Base-by-base conservation (phyloP, 192 early-diverging fungal species). In the Backusella liffmaniae region DNA sequence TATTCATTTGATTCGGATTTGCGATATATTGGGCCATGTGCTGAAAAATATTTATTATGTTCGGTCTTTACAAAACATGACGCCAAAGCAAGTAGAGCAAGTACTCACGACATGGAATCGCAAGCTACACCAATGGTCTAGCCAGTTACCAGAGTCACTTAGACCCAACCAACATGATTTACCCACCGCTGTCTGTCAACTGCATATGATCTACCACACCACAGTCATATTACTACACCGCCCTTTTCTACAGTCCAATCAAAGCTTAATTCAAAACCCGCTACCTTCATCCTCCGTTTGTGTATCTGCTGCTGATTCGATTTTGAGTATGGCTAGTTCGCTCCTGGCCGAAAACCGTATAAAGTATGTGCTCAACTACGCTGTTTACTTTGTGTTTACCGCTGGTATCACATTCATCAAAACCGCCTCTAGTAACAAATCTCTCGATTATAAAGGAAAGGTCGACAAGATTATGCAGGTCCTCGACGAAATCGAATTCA, bases 141-240 rank as follows among this genome's bases (percentile, higher is more conserved):
- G 80, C 13, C 69, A 73, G 4, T 67, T 89, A 7, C 87, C 88
- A 12, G 49, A 71, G 1, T 23, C 76, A 0, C 51, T 86, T 16
- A 73, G 82, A 13, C 9, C 53, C 23, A 73, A 73, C 30, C 34
- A 35, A 42, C 66, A 6, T 12, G 12, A 72, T 18, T 5, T n/a
- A 65, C 34, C 67, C 18, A 70, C 72, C 3, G 46, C 78, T 16
- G 56, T 82, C 8, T 71, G 65, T 21, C 81, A 82, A 49, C 34
- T 78, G 5, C 88, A 89, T 44, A 79, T 87, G 56, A 74, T 85
- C 35, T 89, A 88, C 80, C 83, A 89, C 30, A 81, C 85, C 1
- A 75, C 77, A 1, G 70, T 89, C 42, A 89, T 87, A 66, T 68
- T 89, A 36, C 46, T 89, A 39, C 88, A 89, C 72, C 84, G 87